Evolutionary conservation across 2,329 filamentous ascomycete genomes (phyloP), one percentile per base, ranked within the genome.

Genomic region (Didymella arachidicola): DNA sequence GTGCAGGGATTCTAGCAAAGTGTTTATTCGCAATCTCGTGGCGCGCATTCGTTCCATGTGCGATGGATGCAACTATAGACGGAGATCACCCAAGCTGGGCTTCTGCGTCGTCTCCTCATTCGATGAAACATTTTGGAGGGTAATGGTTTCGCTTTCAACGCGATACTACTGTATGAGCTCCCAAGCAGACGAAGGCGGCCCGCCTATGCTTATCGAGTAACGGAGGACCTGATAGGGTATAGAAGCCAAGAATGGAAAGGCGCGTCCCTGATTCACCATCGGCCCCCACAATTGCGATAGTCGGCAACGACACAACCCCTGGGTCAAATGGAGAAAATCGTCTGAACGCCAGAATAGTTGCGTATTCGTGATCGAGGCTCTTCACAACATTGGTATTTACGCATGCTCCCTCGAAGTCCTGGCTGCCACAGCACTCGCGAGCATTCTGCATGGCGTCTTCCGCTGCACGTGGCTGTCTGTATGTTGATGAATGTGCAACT

Each of bases 201-300:
- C 18, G 22, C 34, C 41, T 46, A 51, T 46, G 46, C 30, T 50
- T 45, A 56, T 56, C 39, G 39, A 22, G 14, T 30, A 16, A 32
- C 14, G 14, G 30, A 18, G 39, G 27, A 39, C 32, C 41, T 41
- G 47, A 51, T 51, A 46, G 41, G 47, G 27, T 46, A 34, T 27
- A 41, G 16, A 36, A 29, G 22, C 53, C 53, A 39, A 18, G 19
- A 57, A 34, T 14, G 47, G 47, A n/a, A 57, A 57, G 41, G 53
- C n/a, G 30, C 46, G 53, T 46, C 41, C 46, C 25, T 30, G 25
- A 51, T 57, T 46, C 53, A 57, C 47, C 53, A 57, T 57, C 19
- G 46, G 47, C 41, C 53, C 50, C 53, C 53, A 51, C 53, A 57
- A 57, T 57, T 57, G 53, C 53, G 53, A 57, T 57, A 57, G 46